Base-by-base conservation (phyloP, 2,329 filamentous ascomycete genomes). In the Apiospora saccharicola region DNA sequence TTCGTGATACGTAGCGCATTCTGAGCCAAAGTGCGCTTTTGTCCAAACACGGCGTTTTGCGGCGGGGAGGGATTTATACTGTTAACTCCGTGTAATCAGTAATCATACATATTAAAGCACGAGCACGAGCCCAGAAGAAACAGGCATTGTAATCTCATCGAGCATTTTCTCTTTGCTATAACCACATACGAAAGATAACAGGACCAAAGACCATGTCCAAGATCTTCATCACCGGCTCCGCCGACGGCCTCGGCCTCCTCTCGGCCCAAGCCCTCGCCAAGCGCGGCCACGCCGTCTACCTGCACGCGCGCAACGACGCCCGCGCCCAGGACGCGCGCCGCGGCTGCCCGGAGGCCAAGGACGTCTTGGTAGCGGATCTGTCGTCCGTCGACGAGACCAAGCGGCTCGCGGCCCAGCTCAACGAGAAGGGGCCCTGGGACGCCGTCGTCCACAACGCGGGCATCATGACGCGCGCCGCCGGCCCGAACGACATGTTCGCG, bases 361-460 rank as follows among this genome's bases (percentile, higher is more conserved):
- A 81, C 2, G 85, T 89, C 2, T 81, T 90, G 3, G 79, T 88
- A 13, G 88, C 82, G 41, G 89, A 91, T 77, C 80, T 91, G 1
- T 82, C 85, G 34, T 87, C 82, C 68, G 81, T 89, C 57, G 76
- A 83, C 7, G 86, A 87, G 69, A 88, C 83, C 4, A 89, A 88
- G 73, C 78, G 79, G 2, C 81, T 91, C 2, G 89, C 89, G 1
- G 77, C 81, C 14, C 81, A 88, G 70, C 85, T 87, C 7, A 64
- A 64, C 34, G 57, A 14, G 34, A 5, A 2, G 57, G 57, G 57
- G 19, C 57, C 70, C 0, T 90, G 88, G 76, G 89, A 91, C 76
- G 82, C 83, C 34, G 81, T 91, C 19, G 83, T 91, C 24, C 89
- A 90, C 81, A 91, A 90, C 73, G 89, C 89, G 0, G 89, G 88